Evolutionary conservation across 768 basidiomycete genomes (phyloP), one percentile per base, ranked within the genome.

Genomic region (Phaeotremella fagi): DNA sequence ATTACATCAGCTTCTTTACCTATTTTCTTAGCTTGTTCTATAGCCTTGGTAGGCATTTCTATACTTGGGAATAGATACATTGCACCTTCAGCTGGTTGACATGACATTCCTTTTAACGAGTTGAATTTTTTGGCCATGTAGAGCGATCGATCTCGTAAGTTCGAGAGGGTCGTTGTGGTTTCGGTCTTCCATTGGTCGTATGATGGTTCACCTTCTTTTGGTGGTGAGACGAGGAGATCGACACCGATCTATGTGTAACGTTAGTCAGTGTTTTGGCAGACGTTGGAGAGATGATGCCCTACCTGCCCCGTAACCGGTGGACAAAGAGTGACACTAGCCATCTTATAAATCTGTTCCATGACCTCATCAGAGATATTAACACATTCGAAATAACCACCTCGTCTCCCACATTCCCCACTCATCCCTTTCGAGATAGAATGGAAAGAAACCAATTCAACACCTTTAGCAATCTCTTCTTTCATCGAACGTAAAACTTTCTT

Each of bases 341-440:
- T 91, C 79, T 98, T 99, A 80, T 98, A 97, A 47, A 98, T 82
- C 70, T 88, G 81, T 15, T 87, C 89, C 55, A 86, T 77, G 54
- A 94, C 80, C 25, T 89, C 85, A 6, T 83, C 78, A 12, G 79
- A 70, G 61, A 99, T 77, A 76, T 98, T 98, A 57, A 82, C 80
- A 71, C 85, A 83, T 76, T 99, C 94, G 64, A 94, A 92, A 79
- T 95, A 99, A 2, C 92, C 94, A 28, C 94, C 94, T 44, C 95
- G 82, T n/a, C 94, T 80, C 1, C 95, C 94, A 73, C 95, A 99
- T 76, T 99, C 94, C 54, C 94, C 94, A 31, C 82, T 82, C 57
- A 95, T 88, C 48, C 94, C 94, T 75, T 99, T 99, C 52, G 89
- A 92, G 72, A 94, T 94, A 49, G 88, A 90, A 78, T 99, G 94